Conservation (phyloP, 2,329 filamentous ascomycete species). For the Ophiostoma sp. region DNA sequence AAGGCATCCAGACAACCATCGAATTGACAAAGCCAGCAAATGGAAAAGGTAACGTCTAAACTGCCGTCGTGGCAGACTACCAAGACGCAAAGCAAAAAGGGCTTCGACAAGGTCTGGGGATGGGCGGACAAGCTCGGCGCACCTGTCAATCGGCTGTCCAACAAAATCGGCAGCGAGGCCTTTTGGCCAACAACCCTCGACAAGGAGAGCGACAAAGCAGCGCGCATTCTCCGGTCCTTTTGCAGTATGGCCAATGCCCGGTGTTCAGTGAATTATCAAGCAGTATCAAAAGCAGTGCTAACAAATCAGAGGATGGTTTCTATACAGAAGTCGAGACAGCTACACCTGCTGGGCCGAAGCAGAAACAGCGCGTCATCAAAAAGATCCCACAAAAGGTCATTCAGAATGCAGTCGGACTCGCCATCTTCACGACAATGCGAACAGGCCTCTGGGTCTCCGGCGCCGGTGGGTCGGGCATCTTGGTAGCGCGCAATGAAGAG, state of each 20-base stretch:
- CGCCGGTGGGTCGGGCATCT: conserved; percentile 54
- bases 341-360: conserved; percentile 24
- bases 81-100: conserved; percentile 54
- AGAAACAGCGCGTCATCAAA: conserved; percentile 43
- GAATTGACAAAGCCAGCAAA: conserved; percentile 25
- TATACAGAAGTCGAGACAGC: conserved; percentile 35
- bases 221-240: conserved; percentile 67
- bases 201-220: conserved; percentile 70
- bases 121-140: conserved; percentile 56
- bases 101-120: conserved; percentile 69
- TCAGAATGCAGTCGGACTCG: conserved; percentile 59
- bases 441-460: conserved; percentile 53
- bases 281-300: conserved; percentile 13
- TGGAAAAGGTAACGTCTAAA: conserved; percentile 36
- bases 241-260: conserved; percentile 43
- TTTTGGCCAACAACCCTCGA: conserved; percentile 72
- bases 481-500: conserved; percentile 48
- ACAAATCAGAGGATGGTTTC: conserved; percentile 46
- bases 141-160: conserved; percentile 27
- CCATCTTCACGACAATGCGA: conserved; percentile 64
- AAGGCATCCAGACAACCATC: neutral
- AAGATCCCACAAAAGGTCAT: conserved; percentile 58
- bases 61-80: conserved; percentile 49
- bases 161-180: conserved; percentile 58
- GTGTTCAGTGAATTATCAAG: neutral